Conservation (phyloP, 305 asterid species). For the Fraxinus baroniana region DNA sequence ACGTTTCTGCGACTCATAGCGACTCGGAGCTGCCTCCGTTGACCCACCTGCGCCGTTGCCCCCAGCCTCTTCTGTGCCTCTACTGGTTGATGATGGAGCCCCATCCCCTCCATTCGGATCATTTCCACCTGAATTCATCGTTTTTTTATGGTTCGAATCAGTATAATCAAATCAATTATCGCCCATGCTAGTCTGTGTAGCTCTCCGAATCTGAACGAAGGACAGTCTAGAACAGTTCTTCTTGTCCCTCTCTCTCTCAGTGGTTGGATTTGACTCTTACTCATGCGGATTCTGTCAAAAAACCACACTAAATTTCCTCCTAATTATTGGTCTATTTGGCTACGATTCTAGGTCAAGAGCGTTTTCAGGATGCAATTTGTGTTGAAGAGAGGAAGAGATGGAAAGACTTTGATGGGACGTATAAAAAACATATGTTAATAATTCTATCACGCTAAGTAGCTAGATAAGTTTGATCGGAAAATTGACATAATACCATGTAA, state of each 20-base stretch:
- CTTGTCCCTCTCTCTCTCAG: not conserved
- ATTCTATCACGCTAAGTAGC: no score
- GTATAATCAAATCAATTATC: not conserved
- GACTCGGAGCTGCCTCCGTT: constrained; percentile 50
- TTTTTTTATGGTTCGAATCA: not conserved
- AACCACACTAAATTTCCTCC: not conserved
- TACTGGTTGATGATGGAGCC: constrained; percentile 27
- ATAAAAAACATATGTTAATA: not conserved
- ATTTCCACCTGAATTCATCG: constrained; percentile 49
- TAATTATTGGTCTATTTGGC: not conserved
- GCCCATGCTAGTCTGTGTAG: not conserved
- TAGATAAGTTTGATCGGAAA: no score
- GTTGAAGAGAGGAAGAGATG: constrained; percentile 14
- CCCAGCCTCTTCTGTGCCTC: not conserved
- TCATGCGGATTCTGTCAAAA: not conserved
- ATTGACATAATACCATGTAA: no score
- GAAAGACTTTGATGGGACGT: constrained; percentile 1
- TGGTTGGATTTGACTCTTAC: not conserved
- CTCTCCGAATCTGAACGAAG: not conserved
- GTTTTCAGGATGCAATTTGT: not conserved
- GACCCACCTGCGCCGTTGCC: constrained; percentile 29
- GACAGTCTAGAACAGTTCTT: not conserved
- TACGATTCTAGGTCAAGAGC: not conserved
- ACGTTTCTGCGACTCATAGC: constrained; percentile 78
- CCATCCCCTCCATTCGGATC: constrained; percentile 29